Conservation (phyloP, 352 stramenopile genomes). For the Phytophthora chlamydospora region DNA sequence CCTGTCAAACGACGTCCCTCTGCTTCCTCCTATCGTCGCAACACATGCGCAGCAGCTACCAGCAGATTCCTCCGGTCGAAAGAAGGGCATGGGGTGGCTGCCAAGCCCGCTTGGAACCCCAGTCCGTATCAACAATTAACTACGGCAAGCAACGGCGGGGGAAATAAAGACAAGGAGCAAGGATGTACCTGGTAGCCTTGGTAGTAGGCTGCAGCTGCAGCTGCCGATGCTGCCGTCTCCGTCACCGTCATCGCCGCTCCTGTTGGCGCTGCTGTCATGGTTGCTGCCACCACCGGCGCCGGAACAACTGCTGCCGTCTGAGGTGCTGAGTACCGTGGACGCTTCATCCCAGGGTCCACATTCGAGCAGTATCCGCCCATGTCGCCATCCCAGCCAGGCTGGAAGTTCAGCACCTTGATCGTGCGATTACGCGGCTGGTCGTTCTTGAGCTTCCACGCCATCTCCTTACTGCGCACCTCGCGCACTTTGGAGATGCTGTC, state of each 20-base stretch:
- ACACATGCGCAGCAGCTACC: constrained; percentile 32
- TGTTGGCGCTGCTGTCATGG: constrained; percentile 24
- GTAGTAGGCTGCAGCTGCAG: constrained; percentile 73
- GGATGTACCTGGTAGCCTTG: constrained; percentile 81
- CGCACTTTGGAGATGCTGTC: constrained; percentile 51
- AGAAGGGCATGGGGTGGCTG: constrained; percentile 38
- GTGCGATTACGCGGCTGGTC: constrained; percentile 53
- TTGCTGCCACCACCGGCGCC: constrained; percentile 16
- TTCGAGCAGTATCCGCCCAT: constrained; percentile 41
- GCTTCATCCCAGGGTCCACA: constrained; percentile 55
- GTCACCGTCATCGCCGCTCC: constrained; percentile 24
- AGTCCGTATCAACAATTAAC: constrained; percentile 37
- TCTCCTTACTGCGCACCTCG: constrained; percentile 54
- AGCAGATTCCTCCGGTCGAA: constrained; percentile 27
- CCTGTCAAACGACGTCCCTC: constrained; percentile 34
- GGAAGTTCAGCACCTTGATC: constrained; percentile 63
- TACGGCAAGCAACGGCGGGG: constrained; percentile 25
- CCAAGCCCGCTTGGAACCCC: constrained; percentile 21
- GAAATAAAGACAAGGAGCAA: constrained; percentile 26
- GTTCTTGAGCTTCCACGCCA: constrained; percentile 77
- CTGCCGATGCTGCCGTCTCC: constrained; percentile 28
- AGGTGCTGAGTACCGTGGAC: constrained; percentile 50
- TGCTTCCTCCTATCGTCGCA: constrained; percentile 34
- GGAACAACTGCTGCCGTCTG: constrained; percentile 25
- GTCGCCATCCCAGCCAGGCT: constrained; percentile 26